A percentile compares a stretch with the other conserved stretches of the same genome.
These are phyloP conservation scores for Hericium coralloides DNA, from an alignment of 768 basidiomycete genomes.

Conservation along the genomic window DNA sequence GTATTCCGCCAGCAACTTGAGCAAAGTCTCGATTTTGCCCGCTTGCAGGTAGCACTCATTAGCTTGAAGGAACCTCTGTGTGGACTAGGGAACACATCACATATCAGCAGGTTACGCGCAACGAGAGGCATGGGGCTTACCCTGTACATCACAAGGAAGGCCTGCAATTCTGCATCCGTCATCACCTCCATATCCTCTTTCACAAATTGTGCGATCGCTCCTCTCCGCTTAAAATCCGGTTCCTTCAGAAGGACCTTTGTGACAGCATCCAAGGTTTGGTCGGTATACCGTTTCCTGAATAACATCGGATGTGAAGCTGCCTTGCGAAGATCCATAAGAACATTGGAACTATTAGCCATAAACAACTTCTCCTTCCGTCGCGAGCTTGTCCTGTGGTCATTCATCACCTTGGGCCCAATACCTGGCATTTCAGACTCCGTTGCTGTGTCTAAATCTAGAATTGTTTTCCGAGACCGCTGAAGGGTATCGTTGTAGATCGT, in stretches of 20 bases:
- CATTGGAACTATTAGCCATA: conserved; percentile 80
- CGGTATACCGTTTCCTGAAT: conserved; percentile 79
- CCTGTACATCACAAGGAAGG: conserved; percentile 81
- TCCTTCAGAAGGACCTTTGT: conserved; percentile 84
- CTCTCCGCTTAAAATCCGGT: conserved; percentile 81
- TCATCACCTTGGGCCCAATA: conserved; percentile 27
- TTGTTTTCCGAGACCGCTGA: conserved; percentile 74
- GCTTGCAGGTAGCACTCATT: conserved; percentile 75
- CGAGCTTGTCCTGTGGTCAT: conserved; percentile 34
- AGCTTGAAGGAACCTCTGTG: conserved; percentile 64
- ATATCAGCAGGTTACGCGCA: no score
- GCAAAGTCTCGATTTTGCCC: conserved; percentile 75
- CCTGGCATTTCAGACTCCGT: conserved; percentile 24
- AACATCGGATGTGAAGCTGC: conserved; percentile 96
- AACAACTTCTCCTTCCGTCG: conserved; percentile 59
- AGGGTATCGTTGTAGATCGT: conserved; percentile 82
- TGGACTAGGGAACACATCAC: conserved; percentile 36
- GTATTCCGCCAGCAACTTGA: conserved; percentile 65
- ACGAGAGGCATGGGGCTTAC: conserved; percentile 30
- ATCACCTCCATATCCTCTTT: conserved; percentile 98
- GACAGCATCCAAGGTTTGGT: conserved; percentile 63
- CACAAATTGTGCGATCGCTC: conserved; percentile 73
- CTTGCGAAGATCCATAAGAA: conserved; percentile 96
- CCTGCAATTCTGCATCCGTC: conserved; percentile 93
- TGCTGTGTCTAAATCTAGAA: conserved; percentile 40